Percentiles rank a stretch among this genome's conserved stretches.
phyloP scores from a whole-genome alignment of 495 filamentous ascomycete species.

The Tirmania nivea region DNA sequence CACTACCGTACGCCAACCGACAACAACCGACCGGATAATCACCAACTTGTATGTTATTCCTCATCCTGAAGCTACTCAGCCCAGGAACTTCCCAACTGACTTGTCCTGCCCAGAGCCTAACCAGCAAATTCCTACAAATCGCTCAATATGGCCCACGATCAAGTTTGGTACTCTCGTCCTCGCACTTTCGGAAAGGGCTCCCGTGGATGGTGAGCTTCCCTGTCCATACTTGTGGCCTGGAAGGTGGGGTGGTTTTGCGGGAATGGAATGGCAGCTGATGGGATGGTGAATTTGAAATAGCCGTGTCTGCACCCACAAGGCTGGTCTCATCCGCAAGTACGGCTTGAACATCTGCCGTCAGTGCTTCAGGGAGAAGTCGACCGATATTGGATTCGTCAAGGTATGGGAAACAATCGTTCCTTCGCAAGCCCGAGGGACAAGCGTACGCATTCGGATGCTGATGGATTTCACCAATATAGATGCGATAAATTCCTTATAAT shows the following conservation, averaged over 20 bases:
- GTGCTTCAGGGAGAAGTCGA: conserved; percentile 94
- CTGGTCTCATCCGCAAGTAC: conserved; percentile 97
- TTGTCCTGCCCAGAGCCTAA: no score
- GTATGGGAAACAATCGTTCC: conserved; percentile 27
- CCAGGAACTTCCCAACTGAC: conserved; percentile 2
- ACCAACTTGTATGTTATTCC: background rate
- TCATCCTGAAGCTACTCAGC: background rate
- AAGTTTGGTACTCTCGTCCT: conserved; percentile 96
- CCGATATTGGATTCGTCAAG: conserved; percentile 96
- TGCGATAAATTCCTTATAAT: background rate
- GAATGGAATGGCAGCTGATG: background rate
- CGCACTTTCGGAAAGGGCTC: conserved; percentile 90
- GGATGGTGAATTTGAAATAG: conserved; percentile 26
- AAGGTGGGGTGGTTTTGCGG: background rate
- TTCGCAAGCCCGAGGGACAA: background rate
- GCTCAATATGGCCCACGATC: conserved; percentile 89
- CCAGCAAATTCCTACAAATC: background rate
- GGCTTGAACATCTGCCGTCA: conserved; percentile 98
- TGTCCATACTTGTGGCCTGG: background rate
- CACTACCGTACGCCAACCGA: background rate
- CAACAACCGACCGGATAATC: background rate
- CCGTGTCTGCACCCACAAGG: conserved; percentile 87
- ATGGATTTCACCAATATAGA: background rate
- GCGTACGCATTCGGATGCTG: background rate
- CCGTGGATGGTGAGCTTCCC: conserved; percentile 51